Conservation (phyloP, 805 yeast genomes). For the Kazachstania psychrophila region DNA sequence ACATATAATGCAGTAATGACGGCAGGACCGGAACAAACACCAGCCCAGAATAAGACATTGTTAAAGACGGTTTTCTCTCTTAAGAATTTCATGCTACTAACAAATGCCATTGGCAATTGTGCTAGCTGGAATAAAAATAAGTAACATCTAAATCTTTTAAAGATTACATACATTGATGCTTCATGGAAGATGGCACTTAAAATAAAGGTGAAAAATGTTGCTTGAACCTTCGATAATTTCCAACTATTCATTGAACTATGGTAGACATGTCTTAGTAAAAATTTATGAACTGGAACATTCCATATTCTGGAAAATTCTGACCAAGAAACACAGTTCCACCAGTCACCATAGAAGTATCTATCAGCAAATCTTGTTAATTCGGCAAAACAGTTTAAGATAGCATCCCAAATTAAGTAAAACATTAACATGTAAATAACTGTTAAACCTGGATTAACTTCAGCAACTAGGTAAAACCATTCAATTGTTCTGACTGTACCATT, state of each 20-base stretch:
- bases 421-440: constrained; percentile 63
- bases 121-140: constrained; percentile 72
- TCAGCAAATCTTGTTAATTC: constrained; percentile 83
- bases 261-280: constrained; percentile 85
- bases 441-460: constrained; percentile 75
- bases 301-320: constrained; percentile 86
- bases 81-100: constrained; percentile 53
- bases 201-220: constrained; percentile 70
- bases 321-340: constrained; percentile 98
- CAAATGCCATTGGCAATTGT: constrained; percentile 69
- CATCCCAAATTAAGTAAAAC: constrained; percentile 92
- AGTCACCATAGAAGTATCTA: constrained; percentile 85
- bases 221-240: constrained; percentile 51
- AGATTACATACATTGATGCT: constrained; percentile 82
- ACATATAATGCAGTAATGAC: constrained; percentile 77
- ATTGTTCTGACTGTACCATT: constrained; percentile 14
- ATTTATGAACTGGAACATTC: constrained; percentile 90
- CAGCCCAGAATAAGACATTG: constrained; percentile 82
- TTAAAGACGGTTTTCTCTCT: constrained; percentile 53
- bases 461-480: constrained; percentile 34
- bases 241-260: constrained; percentile 79
- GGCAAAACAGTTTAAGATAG: constrained; percentile 80
- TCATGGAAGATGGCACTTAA: constrained; percentile 83
- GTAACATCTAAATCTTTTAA: constrained; percentile 72
- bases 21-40: constrained; percentile 85